Evolutionary conservation across 2,329 filamentous ascomycete species (phyloP).

Genomic region (Paecilomyces dactylethromorphus): DNA sequence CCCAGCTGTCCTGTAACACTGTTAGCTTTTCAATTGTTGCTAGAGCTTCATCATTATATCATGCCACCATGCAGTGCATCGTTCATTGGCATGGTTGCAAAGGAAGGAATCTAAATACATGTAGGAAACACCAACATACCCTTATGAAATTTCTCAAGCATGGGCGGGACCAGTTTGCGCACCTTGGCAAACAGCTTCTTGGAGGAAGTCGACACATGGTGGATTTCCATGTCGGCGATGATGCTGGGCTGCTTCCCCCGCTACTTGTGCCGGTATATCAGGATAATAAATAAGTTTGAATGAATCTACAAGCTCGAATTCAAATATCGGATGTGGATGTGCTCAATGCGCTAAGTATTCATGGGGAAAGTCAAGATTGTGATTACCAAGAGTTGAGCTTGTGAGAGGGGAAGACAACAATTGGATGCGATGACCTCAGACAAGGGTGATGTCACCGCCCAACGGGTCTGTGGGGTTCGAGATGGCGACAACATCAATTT

Average conservation of each 20-base stretch:
- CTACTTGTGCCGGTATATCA: not conserved
- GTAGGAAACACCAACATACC: conserved; percentile 47
- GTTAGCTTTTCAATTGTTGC: not conserved
- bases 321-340: too few relatives aligned
- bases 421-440: conserved; percentile 2
- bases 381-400: not conserved
- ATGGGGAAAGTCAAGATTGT: not conserved
- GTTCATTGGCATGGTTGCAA: not conserved
- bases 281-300: not conserved
- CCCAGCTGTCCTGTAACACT: conserved; percentile 70
- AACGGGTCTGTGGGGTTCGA: conserved; percentile 5
- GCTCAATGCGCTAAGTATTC: too few relatives aligned
- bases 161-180: conserved; percentile 84
- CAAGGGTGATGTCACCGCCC: conserved; percentile 27
- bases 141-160: conserved; percentile 95
- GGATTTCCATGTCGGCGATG: conserved; percentile 20
- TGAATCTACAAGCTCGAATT: not conserved
- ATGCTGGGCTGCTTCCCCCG: not conserved
- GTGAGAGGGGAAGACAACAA: not conserved
- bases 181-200: conserved; percentile 73
- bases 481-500: not conserved
- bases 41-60: not conserved
- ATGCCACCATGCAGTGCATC: not conserved
- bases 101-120: not conserved
- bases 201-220: conserved; percentile 58